phyloP scores from a whole-genome alignment of 2,329 filamentous ascomycete genomes.

The Nothophaeocryptopus gaeumannii region DNA sequence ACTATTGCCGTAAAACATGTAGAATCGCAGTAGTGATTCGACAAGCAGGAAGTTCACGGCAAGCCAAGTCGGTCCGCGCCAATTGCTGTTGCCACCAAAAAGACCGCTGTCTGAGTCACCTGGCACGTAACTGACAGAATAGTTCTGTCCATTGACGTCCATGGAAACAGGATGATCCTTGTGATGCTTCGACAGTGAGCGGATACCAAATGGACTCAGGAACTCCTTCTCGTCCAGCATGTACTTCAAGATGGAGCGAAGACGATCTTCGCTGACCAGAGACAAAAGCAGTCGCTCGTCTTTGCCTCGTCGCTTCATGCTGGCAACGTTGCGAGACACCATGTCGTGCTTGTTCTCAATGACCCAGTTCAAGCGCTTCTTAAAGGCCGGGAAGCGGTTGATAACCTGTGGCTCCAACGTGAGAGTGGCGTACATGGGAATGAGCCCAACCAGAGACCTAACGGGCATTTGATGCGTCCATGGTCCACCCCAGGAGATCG shows the following conservation, averaged over 20 bases:
- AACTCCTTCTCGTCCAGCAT: slow-evolving; percentile 97
- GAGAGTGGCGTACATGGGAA: slow-evolving; percentile 86
- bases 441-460: slow-evolving; percentile 85
- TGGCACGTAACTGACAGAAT: slow-evolving; percentile 83
- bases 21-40: slow-evolving; percentile 91
- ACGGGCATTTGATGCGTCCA: slow-evolving; percentile 92
- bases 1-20: slow-evolving; percentile 88
- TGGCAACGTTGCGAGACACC: slow-evolving; percentile 90
- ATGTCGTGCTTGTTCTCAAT: slow-evolving; percentile 82
- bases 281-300: slow-evolving; percentile 83
- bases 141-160: slow-evolving; percentile 89
- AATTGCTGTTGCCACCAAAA: slow-evolving; percentile 97
- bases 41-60: slow-evolving; percentile 94
- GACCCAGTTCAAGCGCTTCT: slow-evolving; percentile 91
- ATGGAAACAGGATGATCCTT: slow-evolving; percentile 88
- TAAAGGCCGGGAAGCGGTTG: slow-evolving; percentile 87
- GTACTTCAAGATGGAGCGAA: slow-evolving; percentile 80
- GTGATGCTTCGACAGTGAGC: slow-evolving; percentile 88
- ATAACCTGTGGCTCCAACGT: slow-evolving; percentile 93
- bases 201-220: slow-evolving; percentile 82
- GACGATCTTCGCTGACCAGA: slow-evolving; percentile 87
- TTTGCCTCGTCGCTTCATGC: slow-evolving; percentile 85
- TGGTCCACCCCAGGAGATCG: slow-evolving; percentile 91
- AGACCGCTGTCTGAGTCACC: slow-evolving; percentile 95
- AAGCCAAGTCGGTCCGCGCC: slow-evolving; percentile 91